Evolutionary conservation across 2,329 filamentous ascomycete genomes (phyloP).

Genomic region (Cercospora sp.): DNA sequence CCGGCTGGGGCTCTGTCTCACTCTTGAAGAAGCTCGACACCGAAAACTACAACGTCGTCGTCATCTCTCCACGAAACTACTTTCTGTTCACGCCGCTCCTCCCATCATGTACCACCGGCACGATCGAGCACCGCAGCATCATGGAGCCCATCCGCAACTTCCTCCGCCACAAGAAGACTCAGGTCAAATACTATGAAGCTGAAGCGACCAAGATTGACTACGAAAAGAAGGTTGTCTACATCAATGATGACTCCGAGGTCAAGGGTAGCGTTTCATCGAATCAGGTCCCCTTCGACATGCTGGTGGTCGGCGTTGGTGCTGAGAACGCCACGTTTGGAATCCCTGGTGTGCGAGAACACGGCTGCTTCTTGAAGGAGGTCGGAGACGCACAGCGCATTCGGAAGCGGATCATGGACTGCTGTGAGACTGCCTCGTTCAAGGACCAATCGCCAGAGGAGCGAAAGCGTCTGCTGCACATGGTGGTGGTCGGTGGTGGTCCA

Average conservation of each 20-base stretch:
- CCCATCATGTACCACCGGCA: slow-evolving; percentile 94
- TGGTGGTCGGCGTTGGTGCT: slow-evolving; percentile 93
- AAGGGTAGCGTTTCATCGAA: slow-evolving; percentile 79
- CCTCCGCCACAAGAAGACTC: slow-evolving; percentile 87
- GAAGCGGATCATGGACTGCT: slow-evolving; percentile 99
- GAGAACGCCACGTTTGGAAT: slow-evolving; percentile 99
- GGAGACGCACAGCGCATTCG: slow-evolving; percentile 92
- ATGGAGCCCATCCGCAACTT: slow-evolving; percentile 99
- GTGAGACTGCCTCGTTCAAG: slow-evolving; percentile 98
- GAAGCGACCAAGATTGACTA: slow-evolving; percentile 95
- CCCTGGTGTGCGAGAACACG: slow-evolving; percentile 89
- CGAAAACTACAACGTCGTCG: slow-evolving; percentile 94
- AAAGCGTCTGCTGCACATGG: slow-evolving; percentile 96
- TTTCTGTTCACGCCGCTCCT: slow-evolving; percentile 98
- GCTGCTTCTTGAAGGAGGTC: slow-evolving; percentile 98
- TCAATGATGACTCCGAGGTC: slow-evolving; percentile 90
- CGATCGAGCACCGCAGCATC: slow-evolving; percentile 98
- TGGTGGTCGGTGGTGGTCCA: slow-evolving; percentile 79
- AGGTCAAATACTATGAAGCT: slow-evolving; percentile 96
- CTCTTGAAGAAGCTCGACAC: slow-evolving; percentile 98
- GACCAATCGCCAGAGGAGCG: slow-evolving; percentile 85
- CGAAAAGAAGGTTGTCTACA: slow-evolving; percentile 81
- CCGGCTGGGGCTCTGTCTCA: slow-evolving; percentile 94
- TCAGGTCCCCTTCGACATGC: slow-evolving; percentile 95
- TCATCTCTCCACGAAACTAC: slow-evolving; percentile 98